Evolutionary conservation across 148 eudicot species (phyloP), one percentile per base, ranked within the genome.

Genomic region (Simmondsia chinensis): DNA sequence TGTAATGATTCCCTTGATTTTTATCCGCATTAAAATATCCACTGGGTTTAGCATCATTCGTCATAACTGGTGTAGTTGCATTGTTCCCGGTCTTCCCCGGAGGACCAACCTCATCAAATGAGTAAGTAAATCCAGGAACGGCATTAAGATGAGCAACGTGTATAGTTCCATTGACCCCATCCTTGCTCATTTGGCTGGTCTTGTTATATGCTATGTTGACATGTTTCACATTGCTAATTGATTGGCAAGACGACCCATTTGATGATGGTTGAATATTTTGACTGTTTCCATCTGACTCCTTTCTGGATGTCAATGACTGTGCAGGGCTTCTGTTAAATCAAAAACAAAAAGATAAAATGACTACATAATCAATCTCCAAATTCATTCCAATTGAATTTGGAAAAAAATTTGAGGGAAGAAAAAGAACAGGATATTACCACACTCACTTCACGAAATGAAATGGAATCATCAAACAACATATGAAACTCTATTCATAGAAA

Each of bases 81-180:
- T 30, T 59, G 35, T 54, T 59, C 63, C 67, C 57, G 11, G 48
- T 71, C 55, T 76, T 72, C 21, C 41, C 67, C 33, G 41, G 30
- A 43, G 67, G 69, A 46, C 66, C 59, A 44, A 54, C 50, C 57
- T 74, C 83, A 65, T 74, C 73, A 38, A 72, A 18, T 47, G 74
- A 56, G 71, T 29, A 42, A 31, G 83, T 71, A 51, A 64, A 79
- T 49, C 76, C 93, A 63, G 81, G 85, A 57, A 64, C 72, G 46
- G 80, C 69, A 56, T 59, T 61, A 23, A 65, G 63, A 41, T 76
- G 62, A 44, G 82, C 68, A 57, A 79, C 47, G 39, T 68, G 81
- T 40, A 70, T 68, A 51, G 59, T 66, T 58, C 70, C 79, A 56
- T 75, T 64, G 41, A 63, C 32, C 37, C 56, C 71, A 38, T 72